These are phyloP conservation scores for Heracleum sosnowskyi DNA, from an alignment of 129 eudicot species.

Conservation along the genomic window DNA sequence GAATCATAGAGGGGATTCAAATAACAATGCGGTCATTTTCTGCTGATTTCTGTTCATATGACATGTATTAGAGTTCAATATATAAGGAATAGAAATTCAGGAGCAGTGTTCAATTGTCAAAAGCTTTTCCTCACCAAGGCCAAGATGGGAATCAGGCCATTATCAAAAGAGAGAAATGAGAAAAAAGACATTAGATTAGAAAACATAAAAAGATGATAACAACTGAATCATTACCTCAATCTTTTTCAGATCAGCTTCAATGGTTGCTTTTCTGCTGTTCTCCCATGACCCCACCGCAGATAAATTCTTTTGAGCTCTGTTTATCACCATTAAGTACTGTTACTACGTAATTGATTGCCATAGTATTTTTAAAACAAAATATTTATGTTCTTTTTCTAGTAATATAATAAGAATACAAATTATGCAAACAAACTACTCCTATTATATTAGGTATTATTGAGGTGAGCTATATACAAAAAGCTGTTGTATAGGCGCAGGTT, in stretches of 20 bases:
- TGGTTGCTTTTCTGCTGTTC: constrained; percentile 75
- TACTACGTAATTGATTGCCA: background rate
- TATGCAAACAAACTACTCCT: background rate
- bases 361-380: background rate
- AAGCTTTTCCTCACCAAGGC: too few relatives aligned
- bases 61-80: too few relatives aligned
- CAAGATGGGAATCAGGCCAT: too few relatives aligned
- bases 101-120: too few relatives aligned
- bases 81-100: too few relatives aligned
- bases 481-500: background rate
- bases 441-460: background rate
- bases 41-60: too few relatives aligned
- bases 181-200: background rate
- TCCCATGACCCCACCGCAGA: constrained; percentile 71
- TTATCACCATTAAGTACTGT: constrained; percentile 6
- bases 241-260: constrained; percentile 69
- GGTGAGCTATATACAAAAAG: background rate
- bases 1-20: too few relatives aligned
- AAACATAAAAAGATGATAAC: background rate
- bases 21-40: too few relatives aligned
- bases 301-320: constrained; percentile 74
- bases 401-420: background rate
- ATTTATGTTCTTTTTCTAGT: too few relatives aligned
- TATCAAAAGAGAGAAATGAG: background rate
- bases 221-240: constrained; percentile 46